Base-by-base conservation (phyloP, 1,284 basidiomycete species). In the Melampsora americana region DNA sequence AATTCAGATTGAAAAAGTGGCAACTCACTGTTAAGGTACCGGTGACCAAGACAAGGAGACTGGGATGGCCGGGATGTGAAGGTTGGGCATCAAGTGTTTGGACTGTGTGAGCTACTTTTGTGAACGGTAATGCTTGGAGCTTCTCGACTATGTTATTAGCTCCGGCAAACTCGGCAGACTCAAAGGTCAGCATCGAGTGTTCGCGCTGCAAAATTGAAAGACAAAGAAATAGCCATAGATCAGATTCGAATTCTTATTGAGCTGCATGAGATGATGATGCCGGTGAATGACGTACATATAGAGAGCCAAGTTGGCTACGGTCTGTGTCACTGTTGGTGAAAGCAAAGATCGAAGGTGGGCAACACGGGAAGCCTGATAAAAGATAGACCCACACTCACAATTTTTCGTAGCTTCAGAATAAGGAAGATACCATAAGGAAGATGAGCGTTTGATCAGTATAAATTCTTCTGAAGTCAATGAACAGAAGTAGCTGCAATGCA, bases 11-110 rank as follows among this genome's bases (percentile, higher is more conserved):
- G 30, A 7, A 71, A 74, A 56, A 46, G 28, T 30, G 23, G 71
- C 23, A 30, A 62, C 26, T 18, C 46, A 76, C 64, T 18, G 30
- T 44, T 14, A 98, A 86, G 68, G 89, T 85, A 12, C 95, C 95
- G 32, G 93, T 97, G 50, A 98, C 92, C 81, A 89, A 89, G 75
- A 98, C 92, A 76, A 96, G 85, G 78, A 98, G 84, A 79, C 88
- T 89, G 9, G 88, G 86, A 16, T 87, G 83, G 23, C 84, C 82
- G 0, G 85, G 83, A 5, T 88, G 88, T 1, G 93, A 92, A 6
- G 95, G 95, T 83, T 98, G 95, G 16, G 90, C 91, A 83, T 98
- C 95, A 75, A 89, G 85, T 6, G 93, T 97, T 30, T 88, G 86
- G 80, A 97, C 87, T 78, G 89, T 88, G 87, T 97, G 95, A 79